Evolutionary conservation across 352 stramenopile genomes (phyloP).

Genomic region (Elongisporangium anandrum): DNA sequence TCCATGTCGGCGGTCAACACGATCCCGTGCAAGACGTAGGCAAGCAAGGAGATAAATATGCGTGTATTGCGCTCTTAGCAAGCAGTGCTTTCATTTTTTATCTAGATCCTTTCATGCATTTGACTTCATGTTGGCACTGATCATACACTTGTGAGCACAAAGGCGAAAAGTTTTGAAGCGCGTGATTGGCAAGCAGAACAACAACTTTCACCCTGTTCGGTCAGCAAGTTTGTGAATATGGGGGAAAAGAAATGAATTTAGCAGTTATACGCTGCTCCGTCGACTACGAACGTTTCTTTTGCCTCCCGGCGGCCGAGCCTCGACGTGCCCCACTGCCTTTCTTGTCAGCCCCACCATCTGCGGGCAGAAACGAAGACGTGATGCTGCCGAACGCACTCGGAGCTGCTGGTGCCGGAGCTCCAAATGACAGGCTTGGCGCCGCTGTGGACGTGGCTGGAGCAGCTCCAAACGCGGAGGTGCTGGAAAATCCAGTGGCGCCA

Average conservation of each 20-base stretch:
- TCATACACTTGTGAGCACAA: no score
- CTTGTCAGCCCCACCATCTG: conserved; percentile 7
- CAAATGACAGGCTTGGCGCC: conserved; percentile 17
- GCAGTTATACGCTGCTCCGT: background rate
- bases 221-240: no score
- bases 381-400: conserved; percentile 40
- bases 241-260: background rate
- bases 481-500: conserved; percentile 14
- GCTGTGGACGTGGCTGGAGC: background rate
- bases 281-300: conserved; percentile 46
- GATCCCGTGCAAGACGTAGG: conserved; percentile 53
- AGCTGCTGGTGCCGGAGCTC: conserved; percentile 18
- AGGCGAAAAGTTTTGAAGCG: no score
- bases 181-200: no score
- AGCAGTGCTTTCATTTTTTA: background rate
- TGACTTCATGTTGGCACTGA: no score
- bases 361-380: conserved; percentile 41
- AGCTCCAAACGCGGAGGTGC: conserved; percentile 18
- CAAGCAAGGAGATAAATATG: background rate
- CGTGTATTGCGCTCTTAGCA: conserved; percentile 4
- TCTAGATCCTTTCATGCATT: no score
- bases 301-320: conserved; percentile 30
- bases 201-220: no score
- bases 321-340: conserved; percentile 10
- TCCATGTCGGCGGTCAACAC: conserved; percentile 59